These are phyloP conservation scores for Blastobotrys terrestris DNA, from an alignment of 805 yeast species.

Conservation along the genomic window DNA sequence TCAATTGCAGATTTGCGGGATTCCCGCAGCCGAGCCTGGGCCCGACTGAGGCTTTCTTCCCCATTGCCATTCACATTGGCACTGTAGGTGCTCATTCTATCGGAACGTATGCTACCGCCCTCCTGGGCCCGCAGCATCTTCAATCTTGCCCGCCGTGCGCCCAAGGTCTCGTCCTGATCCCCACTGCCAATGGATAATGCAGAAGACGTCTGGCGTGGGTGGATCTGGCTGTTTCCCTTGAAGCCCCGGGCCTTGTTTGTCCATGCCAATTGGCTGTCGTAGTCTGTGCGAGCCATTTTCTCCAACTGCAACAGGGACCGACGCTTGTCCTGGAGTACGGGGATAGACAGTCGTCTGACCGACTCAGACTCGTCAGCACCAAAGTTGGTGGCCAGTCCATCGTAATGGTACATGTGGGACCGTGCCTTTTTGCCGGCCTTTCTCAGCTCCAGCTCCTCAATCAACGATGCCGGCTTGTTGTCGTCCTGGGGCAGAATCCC, in stretches of 20 bases:
- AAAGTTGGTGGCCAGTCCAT: not conserved
- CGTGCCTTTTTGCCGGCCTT: conserved; percentile 29
- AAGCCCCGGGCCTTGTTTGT: not conserved
- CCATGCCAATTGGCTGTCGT: conserved; percentile 17
- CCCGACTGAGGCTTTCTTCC: conserved; percentile 11
- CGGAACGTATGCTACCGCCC: not conserved
- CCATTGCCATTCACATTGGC: not conserved
- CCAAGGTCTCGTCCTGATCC: conserved; percentile 26
- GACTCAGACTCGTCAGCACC: conserved; percentile 19
- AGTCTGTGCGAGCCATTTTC: conserved; percentile 26
- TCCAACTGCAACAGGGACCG: conserved; percentile 28
- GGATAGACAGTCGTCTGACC: conserved; percentile 23
- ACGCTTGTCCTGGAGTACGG: conserved; percentile 3
- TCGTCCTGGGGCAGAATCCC: conserved; percentile 6
- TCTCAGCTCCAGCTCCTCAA: conserved; percentile 34
- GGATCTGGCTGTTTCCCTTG: not conserved
- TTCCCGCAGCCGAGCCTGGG: not conserved
- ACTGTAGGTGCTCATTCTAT: not conserved
- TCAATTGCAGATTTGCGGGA: not conserved
- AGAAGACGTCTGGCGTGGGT: not conserved
- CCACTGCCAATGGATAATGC: conserved; percentile 9
- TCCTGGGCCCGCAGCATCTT: conserved; percentile 5
- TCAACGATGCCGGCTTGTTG: conserved; percentile 27
- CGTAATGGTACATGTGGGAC: conserved; percentile 18
- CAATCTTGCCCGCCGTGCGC: conserved; percentile 27